phyloP scores from a whole-genome alignment of 352 stramenopile genomes.

The Globisporangium iwayamae region DNA sequence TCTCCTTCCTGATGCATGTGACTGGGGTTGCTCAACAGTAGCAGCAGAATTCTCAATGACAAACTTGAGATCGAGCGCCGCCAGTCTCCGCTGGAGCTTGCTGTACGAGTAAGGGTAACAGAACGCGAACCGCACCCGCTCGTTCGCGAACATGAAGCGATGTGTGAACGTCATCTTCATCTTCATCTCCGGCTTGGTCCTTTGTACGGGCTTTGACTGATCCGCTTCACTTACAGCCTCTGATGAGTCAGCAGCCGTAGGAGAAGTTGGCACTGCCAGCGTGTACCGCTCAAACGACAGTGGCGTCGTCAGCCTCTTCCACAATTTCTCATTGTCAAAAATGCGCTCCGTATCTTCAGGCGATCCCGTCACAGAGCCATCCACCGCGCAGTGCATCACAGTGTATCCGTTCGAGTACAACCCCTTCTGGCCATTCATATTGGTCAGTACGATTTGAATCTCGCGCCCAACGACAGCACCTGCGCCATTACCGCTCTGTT shows the following conservation, averaged over 20 bases:
- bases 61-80: conserved; percentile 26
- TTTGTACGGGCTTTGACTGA: neutral
- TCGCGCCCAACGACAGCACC: conserved; percentile 4
- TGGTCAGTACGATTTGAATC: conserved; percentile 27
- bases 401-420: conserved; percentile 37
- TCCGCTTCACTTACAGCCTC: neutral
- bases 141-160: conserved; percentile 27
- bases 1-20: neutral
- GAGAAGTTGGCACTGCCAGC: neutral
- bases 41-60: too few species aligned
- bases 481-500: neutral
- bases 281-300: conserved; percentile 39
- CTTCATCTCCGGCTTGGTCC: conserved; percentile 30
- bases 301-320: conserved; percentile 31
- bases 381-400: conserved; percentile 24
- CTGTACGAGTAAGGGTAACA: conserved; percentile 73
- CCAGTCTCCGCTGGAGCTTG: conserved; percentile 48
- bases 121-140: conserved; percentile 67
- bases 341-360: conserved; percentile 15
- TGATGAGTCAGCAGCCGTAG: neutral
- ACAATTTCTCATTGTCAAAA: conserved; percentile 33
- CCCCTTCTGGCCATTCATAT: conserved; percentile 42
- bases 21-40: neutral
- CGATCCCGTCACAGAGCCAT: conserved; percentile 4
- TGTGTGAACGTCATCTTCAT: conserved; percentile 52